phyloP scores from a whole-genome alignment of 257 asterid species.

The Scutellaria baicalensis region DNA sequence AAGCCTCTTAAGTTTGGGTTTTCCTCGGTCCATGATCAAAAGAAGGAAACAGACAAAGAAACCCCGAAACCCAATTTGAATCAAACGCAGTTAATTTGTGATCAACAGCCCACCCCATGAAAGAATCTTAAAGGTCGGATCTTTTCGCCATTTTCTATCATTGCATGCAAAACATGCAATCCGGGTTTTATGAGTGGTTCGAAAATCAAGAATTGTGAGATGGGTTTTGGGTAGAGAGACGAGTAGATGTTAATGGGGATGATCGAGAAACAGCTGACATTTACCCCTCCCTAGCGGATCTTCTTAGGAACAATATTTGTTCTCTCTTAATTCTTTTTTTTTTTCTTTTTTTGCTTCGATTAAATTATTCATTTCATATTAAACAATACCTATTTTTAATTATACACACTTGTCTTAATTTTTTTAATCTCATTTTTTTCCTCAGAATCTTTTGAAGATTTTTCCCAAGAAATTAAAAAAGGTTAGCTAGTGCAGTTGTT shows the following conservation, averaged over 20 bases:
- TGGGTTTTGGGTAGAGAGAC: slow-evolving; percentile 19
- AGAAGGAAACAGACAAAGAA: background rate
- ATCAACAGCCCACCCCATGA: slow-evolving; percentile 19
- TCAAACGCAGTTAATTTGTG: background rate
- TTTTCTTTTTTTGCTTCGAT: background rate
- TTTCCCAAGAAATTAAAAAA: too few relatives aligned
- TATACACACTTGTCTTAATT: background rate
- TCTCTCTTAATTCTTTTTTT: slow-evolving; percentile 2
- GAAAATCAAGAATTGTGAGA: slow-evolving; percentile 27
- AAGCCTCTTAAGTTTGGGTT: slow-evolving; percentile 46
- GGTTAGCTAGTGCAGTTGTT: background rate
- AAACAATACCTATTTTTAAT: too few relatives aligned
- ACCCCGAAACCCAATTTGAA: slow-evolving; percentile 20
- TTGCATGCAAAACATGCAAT: slow-evolving; percentile 22
- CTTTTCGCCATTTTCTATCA: slow-evolving; percentile 25
- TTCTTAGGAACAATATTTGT: slow-evolving; percentile 25
- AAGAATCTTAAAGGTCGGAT: slow-evolving; percentile 12
- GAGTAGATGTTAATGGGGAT: slow-evolving; percentile 14
- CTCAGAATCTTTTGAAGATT: background rate
- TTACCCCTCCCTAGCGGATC: slow-evolving; percentile 28
- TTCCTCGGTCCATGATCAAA: slow-evolving; percentile 39
- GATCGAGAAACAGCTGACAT: slow-evolving; percentile 41
- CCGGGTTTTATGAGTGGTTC: slow-evolving; percentile 19
- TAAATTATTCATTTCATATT: too few relatives aligned
- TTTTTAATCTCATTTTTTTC: background rate